Conservation (phyloP, 805 yeast species). For the Millerago galiae region DNA sequence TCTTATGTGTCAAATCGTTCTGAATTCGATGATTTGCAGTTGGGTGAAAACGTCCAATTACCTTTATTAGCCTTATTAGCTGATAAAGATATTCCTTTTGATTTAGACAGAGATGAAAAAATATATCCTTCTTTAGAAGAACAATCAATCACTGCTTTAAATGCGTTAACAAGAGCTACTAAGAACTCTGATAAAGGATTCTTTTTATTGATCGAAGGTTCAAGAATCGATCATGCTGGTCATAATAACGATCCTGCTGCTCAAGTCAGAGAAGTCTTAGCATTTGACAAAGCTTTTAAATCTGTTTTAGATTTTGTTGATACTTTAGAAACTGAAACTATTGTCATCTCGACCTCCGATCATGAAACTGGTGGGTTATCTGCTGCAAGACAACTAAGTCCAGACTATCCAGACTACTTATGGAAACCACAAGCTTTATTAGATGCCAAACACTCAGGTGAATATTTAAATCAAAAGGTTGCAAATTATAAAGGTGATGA, state of each 20-base stretch:
- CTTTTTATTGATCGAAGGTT: slow-evolving; percentile 82
- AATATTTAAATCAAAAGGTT: slow-evolving; percentile 49
- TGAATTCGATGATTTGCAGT: slow-evolving; percentile 49
- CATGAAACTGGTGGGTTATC: slow-evolving; percentile 96
- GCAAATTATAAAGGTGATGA: slow-evolving; percentile 27
- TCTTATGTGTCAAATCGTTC: slow-evolving; percentile 51
- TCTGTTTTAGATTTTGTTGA: slow-evolving; percentile 70
- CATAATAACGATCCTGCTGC: slow-evolving; percentile 93
- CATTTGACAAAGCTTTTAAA: slow-evolving; percentile 75
- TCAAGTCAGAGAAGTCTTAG: slow-evolving; percentile 85
- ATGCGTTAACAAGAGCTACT: slow-evolving; percentile 60
- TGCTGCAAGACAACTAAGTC: slow-evolving; percentile 70
- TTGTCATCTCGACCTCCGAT: slow-evolving; percentile 78
- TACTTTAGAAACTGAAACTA: slow-evolving; percentile 64
- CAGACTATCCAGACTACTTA: slow-evolving; percentile 71
- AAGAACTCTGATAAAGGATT: slow-evolving; percentile 75
- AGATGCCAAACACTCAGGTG: slow-evolving; percentile 73
- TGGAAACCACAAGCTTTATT: slow-evolving; percentile 80
- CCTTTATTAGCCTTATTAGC: slow-evolving; percentile 78
- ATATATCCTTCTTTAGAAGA: slow-evolving; percentile 75
- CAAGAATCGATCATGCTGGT: slow-evolving; percentile 93
- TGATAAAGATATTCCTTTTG: slow-evolving; percentile 76
- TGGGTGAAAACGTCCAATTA: slow-evolving; percentile 58
- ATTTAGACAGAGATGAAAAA: slow-evolving; percentile 59
- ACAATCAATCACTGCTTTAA: slow-evolving; percentile 68